Evolutionary conservation across 2,329 filamentous ascomycete species (phyloP).

Genomic region (Macrophomina tecta): DNA sequence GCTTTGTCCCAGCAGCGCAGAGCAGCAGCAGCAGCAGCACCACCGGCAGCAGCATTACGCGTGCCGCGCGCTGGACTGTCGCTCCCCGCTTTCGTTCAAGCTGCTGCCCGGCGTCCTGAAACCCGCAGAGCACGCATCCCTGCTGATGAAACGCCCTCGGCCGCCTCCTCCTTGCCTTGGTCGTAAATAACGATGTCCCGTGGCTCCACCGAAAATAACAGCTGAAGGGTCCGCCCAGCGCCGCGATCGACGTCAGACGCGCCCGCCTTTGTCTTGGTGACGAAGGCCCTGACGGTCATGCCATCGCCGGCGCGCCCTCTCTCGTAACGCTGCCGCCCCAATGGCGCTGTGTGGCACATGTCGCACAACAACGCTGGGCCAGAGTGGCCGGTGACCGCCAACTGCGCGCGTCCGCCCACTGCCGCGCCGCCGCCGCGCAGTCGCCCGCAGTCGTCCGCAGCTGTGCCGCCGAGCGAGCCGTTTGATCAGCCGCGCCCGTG

Average conservation of each 20-base stretch:
- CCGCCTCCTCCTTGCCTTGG: constrained; percentile 16
- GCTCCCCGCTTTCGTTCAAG: constrained; percentile 20
- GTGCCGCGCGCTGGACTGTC: constrained; percentile 4
- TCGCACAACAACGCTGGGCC: constrained; percentile 19
- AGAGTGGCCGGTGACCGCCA: constrained; percentile 5
- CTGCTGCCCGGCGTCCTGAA: constrained; percentile 19
- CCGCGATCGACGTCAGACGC: constrained; percentile 25
- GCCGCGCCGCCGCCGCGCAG: neutral
- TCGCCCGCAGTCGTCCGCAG: neutral
- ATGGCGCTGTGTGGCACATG: constrained; percentile 17
- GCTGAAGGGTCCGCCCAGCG: constrained; percentile 17
- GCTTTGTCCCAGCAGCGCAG: neutral
- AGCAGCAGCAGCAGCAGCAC: neutral
- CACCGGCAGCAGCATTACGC: neutral
- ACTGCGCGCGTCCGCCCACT: constrained; percentile 8
- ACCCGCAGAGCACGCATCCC: constrained; percentile 11
- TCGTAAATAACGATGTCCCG: constrained; percentile 25
- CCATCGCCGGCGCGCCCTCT: constrained; percentile 16
- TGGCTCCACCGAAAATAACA: constrained; percentile 22
- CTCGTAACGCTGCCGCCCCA: constrained; percentile 11
- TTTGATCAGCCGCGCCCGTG: constrained; percentile 15
- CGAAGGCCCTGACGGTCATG: constrained; percentile 23
- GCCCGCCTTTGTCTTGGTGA: constrained; percentile 22
- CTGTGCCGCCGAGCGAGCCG: neutral
- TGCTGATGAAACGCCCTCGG: constrained; percentile 23